These are phyloP conservation scores for Pouteria campechiana DNA, from an alignment of 179 eudicot species.

Conservation along the genomic window DNA sequence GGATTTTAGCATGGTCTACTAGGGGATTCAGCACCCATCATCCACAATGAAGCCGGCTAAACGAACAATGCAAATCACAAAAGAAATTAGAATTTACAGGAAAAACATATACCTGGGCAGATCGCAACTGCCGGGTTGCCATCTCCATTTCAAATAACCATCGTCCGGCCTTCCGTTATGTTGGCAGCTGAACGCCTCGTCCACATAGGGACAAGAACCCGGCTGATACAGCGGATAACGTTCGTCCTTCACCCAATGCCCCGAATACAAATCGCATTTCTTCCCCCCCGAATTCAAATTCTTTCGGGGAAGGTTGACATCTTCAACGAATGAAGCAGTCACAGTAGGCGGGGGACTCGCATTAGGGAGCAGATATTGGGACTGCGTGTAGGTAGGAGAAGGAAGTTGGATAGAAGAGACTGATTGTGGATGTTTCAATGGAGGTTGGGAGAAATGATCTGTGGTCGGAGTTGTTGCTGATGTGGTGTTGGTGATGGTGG, in stretches of 20 bases:
- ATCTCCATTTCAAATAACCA: slow-evolving; percentile 57
- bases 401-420: no score
- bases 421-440: background rate
- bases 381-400: no score
- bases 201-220: slow-evolving; percentile 74
- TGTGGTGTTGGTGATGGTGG: background rate
- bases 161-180: slow-evolving; percentile 64
- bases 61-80: no score
- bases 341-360: background rate
- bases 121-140: slow-evolving; percentile 74
- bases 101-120: slow-evolving; percentile 51
- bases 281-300: background rate
- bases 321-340: background rate
- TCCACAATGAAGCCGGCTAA: no score
- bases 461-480: background rate
- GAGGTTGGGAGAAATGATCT: slow-evolving; percentile 5
- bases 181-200: slow-evolving; percentile 74
- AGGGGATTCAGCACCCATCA: no score
- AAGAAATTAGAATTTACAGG: background rate
- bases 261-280: slow-evolving; percentile 47
- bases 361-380: background rate
- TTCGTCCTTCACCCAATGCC: slow-evolving; percentile 74
- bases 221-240: slow-evolving; percentile 53
- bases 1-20: no score
- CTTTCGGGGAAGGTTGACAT: background rate